Conservation (phyloP, 2,329 filamentous ascomycete species). For the Fusarium citri region DNA sequence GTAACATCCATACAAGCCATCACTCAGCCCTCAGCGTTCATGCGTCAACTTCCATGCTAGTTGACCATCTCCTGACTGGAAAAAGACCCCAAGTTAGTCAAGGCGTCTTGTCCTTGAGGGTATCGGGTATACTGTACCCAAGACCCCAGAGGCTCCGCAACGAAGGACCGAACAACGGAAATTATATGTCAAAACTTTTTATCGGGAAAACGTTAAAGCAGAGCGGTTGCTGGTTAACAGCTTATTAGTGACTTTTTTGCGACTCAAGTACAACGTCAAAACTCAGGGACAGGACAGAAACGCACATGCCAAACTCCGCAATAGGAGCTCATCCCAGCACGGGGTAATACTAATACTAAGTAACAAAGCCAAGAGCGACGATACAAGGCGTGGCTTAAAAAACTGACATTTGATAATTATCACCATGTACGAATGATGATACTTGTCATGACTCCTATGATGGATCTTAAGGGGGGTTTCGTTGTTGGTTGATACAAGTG, state of each 20-base stretch:
- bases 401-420: constrained; percentile 6
- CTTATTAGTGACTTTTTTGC: constrained; percentile 3
- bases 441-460: not conserved
- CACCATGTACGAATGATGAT: not conserved
- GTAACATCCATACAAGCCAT: constrained; percentile 14
- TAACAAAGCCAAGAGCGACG: not conserved
- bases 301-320: constrained; percentile 13
- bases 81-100: not conserved
- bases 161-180: constrained; percentile 9
- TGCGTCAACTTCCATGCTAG: constrained; percentile 18
- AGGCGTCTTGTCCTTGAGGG: constrained; percentile 1
- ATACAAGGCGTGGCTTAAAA: constrained; percentile 6
- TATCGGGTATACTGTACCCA: not conserved
- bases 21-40: constrained; percentile 5
- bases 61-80: not conserved
- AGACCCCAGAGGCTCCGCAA: not conserved
- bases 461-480: constrained; percentile 1
- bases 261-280: constrained; percentile 6
- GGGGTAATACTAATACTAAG: not conserved
- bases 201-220: constrained; percentile 6
- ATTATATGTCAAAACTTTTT: constrained; percentile 7
- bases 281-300: constrained; percentile 1
- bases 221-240: constrained; percentile 2
- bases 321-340: constrained; percentile 4
- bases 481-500: constrained; percentile 3